Evolutionary conservation across 2,329 filamentous ascomycete species (phyloP).

Genomic region (Leptosphaerulina australis): DNA sequence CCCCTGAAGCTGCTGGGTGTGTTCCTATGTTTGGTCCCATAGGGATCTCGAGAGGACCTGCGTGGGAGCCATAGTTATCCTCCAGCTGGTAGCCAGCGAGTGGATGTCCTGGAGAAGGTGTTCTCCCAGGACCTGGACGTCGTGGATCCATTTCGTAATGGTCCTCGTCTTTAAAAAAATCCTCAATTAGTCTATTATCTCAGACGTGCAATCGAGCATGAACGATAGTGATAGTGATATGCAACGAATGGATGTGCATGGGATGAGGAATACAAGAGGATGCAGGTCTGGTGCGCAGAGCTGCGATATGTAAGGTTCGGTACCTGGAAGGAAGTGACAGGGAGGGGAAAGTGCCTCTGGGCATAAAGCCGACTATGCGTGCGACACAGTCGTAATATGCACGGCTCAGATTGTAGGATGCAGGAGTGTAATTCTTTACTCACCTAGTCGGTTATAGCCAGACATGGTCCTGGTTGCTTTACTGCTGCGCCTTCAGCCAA

Average conservation of each 20-base stretch:
- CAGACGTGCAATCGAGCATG: constrained; percentile 22
- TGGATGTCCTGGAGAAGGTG: constrained; percentile 78
- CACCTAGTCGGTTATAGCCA: constrained; percentile 47
- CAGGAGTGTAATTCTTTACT: constrained; percentile 27
- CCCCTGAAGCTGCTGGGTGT: constrained; percentile 64
- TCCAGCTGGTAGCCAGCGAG: constrained; percentile 81
- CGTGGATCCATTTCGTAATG: constrained; percentile 59
- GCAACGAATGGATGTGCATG: constrained; percentile 22
- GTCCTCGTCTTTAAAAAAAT: constrained; percentile 31
- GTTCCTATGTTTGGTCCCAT: constrained; percentile 63
- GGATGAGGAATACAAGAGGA: constrained; percentile 13
- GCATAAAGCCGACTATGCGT: constrained; percentile 21
- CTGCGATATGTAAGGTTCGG: constrained; percentile 6
- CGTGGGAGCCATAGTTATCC: constrained; percentile 68
- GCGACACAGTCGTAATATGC: constrained; percentile 19
- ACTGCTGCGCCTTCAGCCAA: constrained; percentile 35
- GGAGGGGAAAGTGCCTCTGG: constrained; percentile 18
- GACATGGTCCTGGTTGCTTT: constrained; percentile 34
- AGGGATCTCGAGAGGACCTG: constrained; percentile 70
- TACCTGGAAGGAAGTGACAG: constrained; percentile 11
- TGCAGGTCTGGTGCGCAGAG: constrained; percentile 10
- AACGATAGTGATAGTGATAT: constrained; percentile 2
- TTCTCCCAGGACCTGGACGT: constrained; percentile 52
- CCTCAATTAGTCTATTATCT: constrained; percentile 28
- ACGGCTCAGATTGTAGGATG: constrained; percentile 13